Evolutionary conservation across 495 filamentous ascomycete genomes (phyloP).

Genomic region (Penicillium taxi): DNA sequence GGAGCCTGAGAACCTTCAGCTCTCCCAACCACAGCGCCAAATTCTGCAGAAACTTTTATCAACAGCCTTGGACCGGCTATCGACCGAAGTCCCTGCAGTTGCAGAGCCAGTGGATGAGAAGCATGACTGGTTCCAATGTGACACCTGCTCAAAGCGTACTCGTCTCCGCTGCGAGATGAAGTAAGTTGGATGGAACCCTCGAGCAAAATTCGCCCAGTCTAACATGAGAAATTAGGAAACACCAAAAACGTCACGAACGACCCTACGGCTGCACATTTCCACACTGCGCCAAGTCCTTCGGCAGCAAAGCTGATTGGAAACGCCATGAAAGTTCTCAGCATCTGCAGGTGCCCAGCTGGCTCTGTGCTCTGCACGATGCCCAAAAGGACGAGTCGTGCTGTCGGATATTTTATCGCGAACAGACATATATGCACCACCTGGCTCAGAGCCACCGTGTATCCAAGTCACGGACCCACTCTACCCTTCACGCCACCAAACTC

Average conservation of each 20-base stretch:
- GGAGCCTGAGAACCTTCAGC: constrained; percentile 12
- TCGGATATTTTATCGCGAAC: constrained; percentile 52
- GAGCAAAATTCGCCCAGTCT: not conserved
- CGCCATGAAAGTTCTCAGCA: constrained; percentile 89
- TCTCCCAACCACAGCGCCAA: constrained; percentile 28
- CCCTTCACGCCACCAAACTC: constrained; percentile 42
- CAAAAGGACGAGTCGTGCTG: constrained; percentile 39
- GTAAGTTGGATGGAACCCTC: constrained; percentile 37
- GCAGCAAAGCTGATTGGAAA: constrained; percentile 96
- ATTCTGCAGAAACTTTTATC: constrained; percentile 30
- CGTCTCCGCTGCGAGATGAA: constrained; percentile 61
- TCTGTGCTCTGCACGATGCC: constrained; percentile 47
- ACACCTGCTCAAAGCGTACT: constrained; percentile 47
- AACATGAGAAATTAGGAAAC: constrained; percentile 54
- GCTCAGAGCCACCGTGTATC: constrained; percentile 35
- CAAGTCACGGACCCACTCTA: not conserved
- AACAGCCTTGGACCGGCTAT: constrained; percentile 26
- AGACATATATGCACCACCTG: constrained; percentile 55
- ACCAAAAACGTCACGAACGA: constrained; percentile 75
- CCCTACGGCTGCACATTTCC: constrained; percentile 83
- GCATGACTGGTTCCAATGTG: constrained; percentile 41
- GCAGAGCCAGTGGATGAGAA: constrained; percentile 22
- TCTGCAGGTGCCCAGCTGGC: constrained; percentile 65
- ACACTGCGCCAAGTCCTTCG: constrained; percentile 68
- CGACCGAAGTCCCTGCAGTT: constrained; percentile 9